Evolutionary conservation across 129 eudicot genomes (phyloP).

Genomic region (Lactuca sativa): DNA sequence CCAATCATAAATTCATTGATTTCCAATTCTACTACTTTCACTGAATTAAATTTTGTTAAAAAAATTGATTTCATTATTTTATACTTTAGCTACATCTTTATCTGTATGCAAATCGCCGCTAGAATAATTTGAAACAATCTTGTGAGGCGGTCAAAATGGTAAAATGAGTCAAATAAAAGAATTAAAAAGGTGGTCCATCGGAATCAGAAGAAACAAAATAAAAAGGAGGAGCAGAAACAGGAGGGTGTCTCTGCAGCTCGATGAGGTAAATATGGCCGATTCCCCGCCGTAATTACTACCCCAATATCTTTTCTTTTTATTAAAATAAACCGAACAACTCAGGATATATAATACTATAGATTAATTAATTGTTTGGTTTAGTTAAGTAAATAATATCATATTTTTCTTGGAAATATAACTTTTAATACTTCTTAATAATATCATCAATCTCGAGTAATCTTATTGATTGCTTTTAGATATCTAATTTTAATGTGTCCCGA

Average conservation of each 20-base stretch:
- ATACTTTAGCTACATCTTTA: neutral
- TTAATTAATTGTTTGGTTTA: neutral
- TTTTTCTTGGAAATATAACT: slow-evolving; percentile 25
- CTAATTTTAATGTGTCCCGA: neutral
- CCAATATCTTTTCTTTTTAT: slow-evolving; percentile 35
- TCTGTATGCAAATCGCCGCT: slow-evolving; percentile 17
- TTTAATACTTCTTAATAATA: slow-evolving; percentile 9
- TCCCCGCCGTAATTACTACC: slow-evolving; percentile 70
- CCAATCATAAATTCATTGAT: too few species aligned
- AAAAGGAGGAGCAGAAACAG: neutral
- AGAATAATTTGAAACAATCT: slow-evolving; percentile 25
- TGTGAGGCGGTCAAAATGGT: slow-evolving; percentile 23
- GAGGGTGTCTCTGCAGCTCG: slow-evolving; percentile 45
- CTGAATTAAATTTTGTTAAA: too few species aligned
- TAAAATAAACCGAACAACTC: neutral
- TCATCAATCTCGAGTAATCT: slow-evolving; percentile 34
- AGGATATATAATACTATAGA: slow-evolving; percentile 7
- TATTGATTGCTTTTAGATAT: slow-evolving; percentile 14
- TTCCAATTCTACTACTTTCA: too few species aligned
- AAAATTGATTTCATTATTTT: neutral
- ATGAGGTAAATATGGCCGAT: slow-evolving; percentile 87
- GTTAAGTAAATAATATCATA: neutral
- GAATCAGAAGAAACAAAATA: slow-evolving; percentile 31
- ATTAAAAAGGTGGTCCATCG: slow-evolving; percentile 39
- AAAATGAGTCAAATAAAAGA: slow-evolving; percentile 14